Evolutionary conservation across 106 monocot genomes (phyloP), one percentile per base, ranked within the genome.

Genomic region (Triglochin maritima): DNA sequence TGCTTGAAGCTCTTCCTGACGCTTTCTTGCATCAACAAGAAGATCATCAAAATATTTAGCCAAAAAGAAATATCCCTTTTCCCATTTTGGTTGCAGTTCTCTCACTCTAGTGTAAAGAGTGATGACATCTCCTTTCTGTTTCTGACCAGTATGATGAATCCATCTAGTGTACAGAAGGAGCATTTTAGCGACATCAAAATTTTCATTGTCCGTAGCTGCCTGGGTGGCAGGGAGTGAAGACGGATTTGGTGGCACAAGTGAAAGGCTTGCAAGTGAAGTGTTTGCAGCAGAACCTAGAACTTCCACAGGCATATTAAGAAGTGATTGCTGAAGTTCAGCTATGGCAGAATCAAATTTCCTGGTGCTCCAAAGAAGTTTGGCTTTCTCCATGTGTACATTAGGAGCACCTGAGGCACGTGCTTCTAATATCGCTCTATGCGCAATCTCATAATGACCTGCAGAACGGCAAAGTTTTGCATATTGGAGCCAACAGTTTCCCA

Each of bases 21-120:
- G 79, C 63, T 88, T 98, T 60, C 88, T 81, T 12, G 98, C 88
- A 84, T 98, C 98, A 75, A 98, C 81, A 69, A 92, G 84, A 47
- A 98, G 78, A 82, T 98, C 98, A 78, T 98, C 98, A 72, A 67
- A 92, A 64, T 92, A 98, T 69, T 98, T 98, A 9, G 98, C 98
- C 79, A 83, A 74, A 79, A 77, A 98, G 72, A 98, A 98, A 71
- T 84, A 98, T 55, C 92, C 83, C 47, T 98, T 98, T 78, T 98
- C 98, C 98, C 98, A 92, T 69, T 79, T 82, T 50, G 98, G 98
- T 64, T 89, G 88, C 80, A 98, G 64, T 6, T 98, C 98, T 82
- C 88, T 86, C 6, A 98, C 92, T 77, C 88, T 86, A 66, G 88
- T 77, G 76, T 92, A 98, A 65, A 92, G 86, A 71, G 63, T 84